Percentiles rank a stretch among this genome's conserved stretches.
These are phyloP conservation scores for Phytophthora litchii DNA, from an alignment of 352 stramenopile species.

Conservation along the genomic window DNA sequence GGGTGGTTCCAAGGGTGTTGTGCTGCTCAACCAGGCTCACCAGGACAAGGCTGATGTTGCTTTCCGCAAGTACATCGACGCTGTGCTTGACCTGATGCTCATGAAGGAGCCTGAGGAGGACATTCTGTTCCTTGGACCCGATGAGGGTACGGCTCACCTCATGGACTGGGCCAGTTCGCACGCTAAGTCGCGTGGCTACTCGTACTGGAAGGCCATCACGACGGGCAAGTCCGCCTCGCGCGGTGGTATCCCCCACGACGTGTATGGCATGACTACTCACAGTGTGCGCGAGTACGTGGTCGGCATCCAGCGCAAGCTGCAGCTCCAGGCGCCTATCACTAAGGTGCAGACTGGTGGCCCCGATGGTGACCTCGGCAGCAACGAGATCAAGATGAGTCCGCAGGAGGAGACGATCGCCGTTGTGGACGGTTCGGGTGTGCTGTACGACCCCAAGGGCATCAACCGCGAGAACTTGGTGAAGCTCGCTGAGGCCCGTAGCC, in stretches of 20 bases:
- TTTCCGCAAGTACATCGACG: conserved; percentile 97
- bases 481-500: conserved; percentile 88
- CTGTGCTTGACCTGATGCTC: conserved; percentile 96
- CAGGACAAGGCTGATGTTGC: conserved; percentile 84
- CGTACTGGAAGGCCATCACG: conserved; percentile 96
- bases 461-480: conserved; percentile 92
- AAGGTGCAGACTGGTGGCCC: conserved; percentile 97
- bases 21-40: conserved; percentile 94
- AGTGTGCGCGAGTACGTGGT: conserved; percentile 97
- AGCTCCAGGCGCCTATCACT: conserved; percentile 93
- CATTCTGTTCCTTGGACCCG: conserved; percentile 97
- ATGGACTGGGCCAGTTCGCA: conserved; percentile 96
- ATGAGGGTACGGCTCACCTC: conserved; percentile 98
- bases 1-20: conserved; percentile 96
- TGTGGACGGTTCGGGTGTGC: conserved; percentile 93
- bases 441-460: conserved; percentile 95
- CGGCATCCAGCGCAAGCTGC: conserved; percentile 92
- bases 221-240: conserved; percentile 94
- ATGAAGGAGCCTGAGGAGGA: conserved; percentile 96
- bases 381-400: conserved; percentile 97
- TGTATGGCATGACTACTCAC: conserved; percentile 97
- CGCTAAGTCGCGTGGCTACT: conserved; percentile 93
- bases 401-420: conserved; percentile 96
- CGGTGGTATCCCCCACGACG: conserved; percentile 98
- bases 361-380: conserved; percentile 97